phyloP scores from a whole-genome alignment of 2,329 filamentous ascomycete genomes.

The Scolecobasidium constrictum region DNA sequence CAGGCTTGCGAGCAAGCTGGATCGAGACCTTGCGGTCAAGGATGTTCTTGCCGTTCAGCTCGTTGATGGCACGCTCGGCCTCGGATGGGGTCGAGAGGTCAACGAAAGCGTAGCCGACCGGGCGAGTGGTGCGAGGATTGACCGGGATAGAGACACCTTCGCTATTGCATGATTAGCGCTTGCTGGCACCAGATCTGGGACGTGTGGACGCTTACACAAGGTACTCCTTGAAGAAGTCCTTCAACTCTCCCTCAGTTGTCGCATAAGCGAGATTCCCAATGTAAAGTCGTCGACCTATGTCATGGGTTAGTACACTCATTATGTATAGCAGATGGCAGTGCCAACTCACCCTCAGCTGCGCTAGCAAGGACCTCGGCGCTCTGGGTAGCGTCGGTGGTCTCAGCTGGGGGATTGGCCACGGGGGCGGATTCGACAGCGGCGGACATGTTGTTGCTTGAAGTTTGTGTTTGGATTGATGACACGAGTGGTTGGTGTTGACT shows the following conservation, averaged over 20 bases:
- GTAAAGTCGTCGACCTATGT: constrained; percentile 65
- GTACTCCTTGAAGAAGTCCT: constrained; percentile 99
- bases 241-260: constrained; percentile 99
- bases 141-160: constrained; percentile 98
- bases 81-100: constrained; percentile 90
- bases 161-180: constrained; percentile 50
- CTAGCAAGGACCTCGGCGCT: constrained; percentile 91
- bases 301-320: neutral
- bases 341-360: constrained; percentile 74
- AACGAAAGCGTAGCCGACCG: constrained; percentile 97
- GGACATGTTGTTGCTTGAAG: constrained; percentile 67
- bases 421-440: constrained; percentile 54
- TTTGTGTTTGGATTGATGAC: constrained; percentile 7
- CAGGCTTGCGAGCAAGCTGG: constrained; percentile 95
- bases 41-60: constrained; percentile 95
- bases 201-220: constrained; percentile 73
- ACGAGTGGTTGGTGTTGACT: constrained; percentile 5
- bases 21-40: constrained; percentile 98
- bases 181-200: too few relatives aligned
- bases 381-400: constrained; percentile 62
- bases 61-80: constrained; percentile 87
- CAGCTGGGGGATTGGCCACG: constrained; percentile 47
- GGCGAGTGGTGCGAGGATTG: constrained; percentile 97
- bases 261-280: constrained; percentile 99
- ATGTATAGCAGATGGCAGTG: neutral